Base-by-base conservation (phyloP, 2,329 filamentous ascomycete species). In the Verticillium isaacii region DNA sequence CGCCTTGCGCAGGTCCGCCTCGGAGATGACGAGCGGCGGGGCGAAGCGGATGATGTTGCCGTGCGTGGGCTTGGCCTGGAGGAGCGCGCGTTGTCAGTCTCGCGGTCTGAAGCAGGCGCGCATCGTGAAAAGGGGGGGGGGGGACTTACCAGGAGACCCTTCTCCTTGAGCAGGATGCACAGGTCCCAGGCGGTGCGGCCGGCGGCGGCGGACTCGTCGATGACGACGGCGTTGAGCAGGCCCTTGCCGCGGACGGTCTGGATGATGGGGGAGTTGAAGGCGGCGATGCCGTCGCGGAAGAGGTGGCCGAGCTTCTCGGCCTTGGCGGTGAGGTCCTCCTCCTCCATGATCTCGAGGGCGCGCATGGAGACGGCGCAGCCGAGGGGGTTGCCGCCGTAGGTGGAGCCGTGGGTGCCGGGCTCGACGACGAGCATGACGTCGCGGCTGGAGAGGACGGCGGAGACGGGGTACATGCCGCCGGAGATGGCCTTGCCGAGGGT, bases 391-490 rank as follows among this genome's bases (percentile, higher is more conserved):
- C 95, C 95, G 64, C 95, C 95, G 72, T 98, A 99, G n/a, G 95
- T 99, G 52, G 92, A 97, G 57, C 95, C 95, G 77, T 99, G 95
- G 32, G 95, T 98, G 63, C 95, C 95, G 32, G 95, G 92, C 82
- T 99, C 95, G 66, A 99, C 84, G 11, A 94, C 95, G 67, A 97
- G 85, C 93, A 99, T 97, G 66, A 98, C 83, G 62, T 97, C 93
- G 78, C 90, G 93, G 70, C 88, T 88, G 65, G 90, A 89, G 59
- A 99, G 83, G 57, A 99, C 93, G 70, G 89, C 93, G 64, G 93
- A 97, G 62, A 99, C 95, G n/a, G 95, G 95, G 79, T 99, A 99
- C 90, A 98, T 95, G 76, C 95, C 95, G 66, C 95, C 95, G 37
- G 93, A 97, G 74, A 99, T 97, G 68, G 95, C 95, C 82, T 99